A percentile compares a stretch with the other conserved stretches of the same genome.
phyloP scores from a whole-genome alignment of 2,329 filamentous ascomycete genomes.

The Botrytis fabae region DNA sequence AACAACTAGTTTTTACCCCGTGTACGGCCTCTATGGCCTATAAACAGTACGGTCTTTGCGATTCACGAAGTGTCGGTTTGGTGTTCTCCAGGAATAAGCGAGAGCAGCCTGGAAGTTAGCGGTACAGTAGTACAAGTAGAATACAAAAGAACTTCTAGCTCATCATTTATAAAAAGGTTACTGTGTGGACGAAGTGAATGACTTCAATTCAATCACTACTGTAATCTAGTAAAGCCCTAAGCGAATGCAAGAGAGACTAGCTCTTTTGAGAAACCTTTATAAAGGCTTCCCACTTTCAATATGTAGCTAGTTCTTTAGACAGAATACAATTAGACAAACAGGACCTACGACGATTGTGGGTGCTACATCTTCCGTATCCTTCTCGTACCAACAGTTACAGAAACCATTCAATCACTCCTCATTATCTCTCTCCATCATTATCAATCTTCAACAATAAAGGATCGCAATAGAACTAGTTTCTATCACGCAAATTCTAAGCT shows the following conservation, averaged over 20 bases:
- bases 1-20: fast-evolving
- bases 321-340: no score
- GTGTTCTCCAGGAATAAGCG: not conserved
- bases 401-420: not conserved
- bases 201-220: no score
- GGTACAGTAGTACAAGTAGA: not conserved
- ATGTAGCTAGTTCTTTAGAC: no score
- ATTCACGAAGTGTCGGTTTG: not conserved
- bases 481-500: not conserved
- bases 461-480: not conserved
- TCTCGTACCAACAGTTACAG: no score
- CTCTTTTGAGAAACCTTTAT: no score
- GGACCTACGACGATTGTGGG: no score
- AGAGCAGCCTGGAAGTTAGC: not conserved
- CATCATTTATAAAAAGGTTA: not conserved
- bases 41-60: not conserved
- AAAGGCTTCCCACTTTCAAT: no score
- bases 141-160: not conserved
- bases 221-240: no score
- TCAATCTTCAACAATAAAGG: not conserved
- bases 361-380: no score
- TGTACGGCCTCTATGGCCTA: not conserved
- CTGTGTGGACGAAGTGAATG: no score
- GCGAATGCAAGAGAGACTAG: no score
- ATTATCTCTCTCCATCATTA: not conserved